Percentiles rank a stretch among this genome's conserved stretches.
Evolutionary conservation across 305 asterid genomes (phyloP).

Genomic region (Fraxinus velutina): DNA sequence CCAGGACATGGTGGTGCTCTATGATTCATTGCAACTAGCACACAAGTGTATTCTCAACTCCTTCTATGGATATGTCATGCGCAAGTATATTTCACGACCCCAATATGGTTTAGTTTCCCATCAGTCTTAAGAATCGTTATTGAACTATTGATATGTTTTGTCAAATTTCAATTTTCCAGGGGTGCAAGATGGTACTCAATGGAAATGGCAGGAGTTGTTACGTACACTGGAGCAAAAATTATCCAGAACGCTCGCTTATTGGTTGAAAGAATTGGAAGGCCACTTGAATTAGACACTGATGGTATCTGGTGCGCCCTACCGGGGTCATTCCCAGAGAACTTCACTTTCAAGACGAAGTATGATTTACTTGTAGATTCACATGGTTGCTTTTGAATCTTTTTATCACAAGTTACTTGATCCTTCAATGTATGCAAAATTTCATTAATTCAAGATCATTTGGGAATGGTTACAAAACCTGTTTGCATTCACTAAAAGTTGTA

Average conservation of each 20-base stretch:
- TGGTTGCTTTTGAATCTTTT: slow-evolving; percentile 10
- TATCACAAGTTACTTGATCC: slow-evolving; percentile 14
- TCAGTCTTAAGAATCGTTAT: slow-evolving; percentile 14
- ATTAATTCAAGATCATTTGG: slow-evolving; percentile 16
- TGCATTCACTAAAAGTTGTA: slow-evolving; percentile 20
- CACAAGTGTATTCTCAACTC: slow-evolving; percentile 99
- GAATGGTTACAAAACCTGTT: slow-evolving; percentile 18
- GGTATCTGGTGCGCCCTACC: slow-evolving; percentile 97
- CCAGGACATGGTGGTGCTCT: slow-evolving; percentile 94
- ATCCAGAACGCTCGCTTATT: slow-evolving; percentile 97
- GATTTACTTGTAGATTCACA: slow-evolving; percentile 21
- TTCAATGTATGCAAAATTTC: slow-evolving; percentile 18
- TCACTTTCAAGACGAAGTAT: slow-evolving; percentile 85
- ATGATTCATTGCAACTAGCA: slow-evolving; percentile 95
- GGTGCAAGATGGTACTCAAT: slow-evolving; percentile 99
- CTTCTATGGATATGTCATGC: slow-evolving; percentile 98
- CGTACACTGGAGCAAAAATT: slow-evolving; percentile 96
- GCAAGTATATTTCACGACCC: slow-evolving; percentile 58
- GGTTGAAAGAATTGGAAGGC: slow-evolving; percentile 95
- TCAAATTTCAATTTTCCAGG: slow-evolving; percentile 38
- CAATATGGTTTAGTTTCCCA: slow-evolving; percentile 19
- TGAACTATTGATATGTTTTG: slow-evolving; percentile 15
- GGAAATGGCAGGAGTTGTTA: slow-evolving; percentile 99
- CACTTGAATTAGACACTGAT: slow-evolving; percentile 98
- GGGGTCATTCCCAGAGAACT: slow-evolving; percentile 95